Evolutionary conservation across 73 alveolate genomes (phyloP), one percentile per base, ranked within the genome.

Genomic region (Paraurostyla sp.): DNA sequence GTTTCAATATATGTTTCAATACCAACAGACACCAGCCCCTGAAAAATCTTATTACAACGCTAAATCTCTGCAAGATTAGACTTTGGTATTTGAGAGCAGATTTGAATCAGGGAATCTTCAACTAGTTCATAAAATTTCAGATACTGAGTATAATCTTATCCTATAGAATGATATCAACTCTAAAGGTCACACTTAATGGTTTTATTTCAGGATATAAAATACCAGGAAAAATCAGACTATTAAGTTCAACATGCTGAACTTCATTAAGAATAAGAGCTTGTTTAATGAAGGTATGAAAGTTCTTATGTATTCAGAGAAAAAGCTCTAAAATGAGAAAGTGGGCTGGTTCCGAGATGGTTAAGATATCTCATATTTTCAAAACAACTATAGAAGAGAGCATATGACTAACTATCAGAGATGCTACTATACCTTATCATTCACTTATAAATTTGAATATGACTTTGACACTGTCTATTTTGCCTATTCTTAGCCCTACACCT

Each of bases 141-240:
- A 97, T 54, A 93, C 82, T 56, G 97, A 96, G 60, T 97, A 97
- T 88, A 96, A 97, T 80, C 89, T 97, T 59, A 81, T 92, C 80
- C 94, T 97, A 1, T 97, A 97, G 85, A 93, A 95, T 87, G 99
- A 97, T 89, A 95, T 96, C 22, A 97, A 97, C 85, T 93, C 99
- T 0, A 95, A 94, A 48, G 99, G 99, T 50, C 97, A 97, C 93
- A 95, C 98, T 35, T 95, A 97, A 83, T 97, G 99, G 99, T 95
- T 95, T 87, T 95, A 83, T 85, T 95, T 94, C 62, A 56, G 94
- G 57, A 97, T 94, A 7, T 51, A 90, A 0, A 93, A 93, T 54
- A 93, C 97, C 15, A 83, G 86, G 29, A 62, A 42, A 49, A 71
- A 69, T 25, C 0, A 0, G 40, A 83, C n/a, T n/a, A 73, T 81